Evolutionary conservation across 768 basidiomycete genomes (phyloP), one percentile per base, ranked within the genome.

Genomic region (Kwoniella pini): DNA sequence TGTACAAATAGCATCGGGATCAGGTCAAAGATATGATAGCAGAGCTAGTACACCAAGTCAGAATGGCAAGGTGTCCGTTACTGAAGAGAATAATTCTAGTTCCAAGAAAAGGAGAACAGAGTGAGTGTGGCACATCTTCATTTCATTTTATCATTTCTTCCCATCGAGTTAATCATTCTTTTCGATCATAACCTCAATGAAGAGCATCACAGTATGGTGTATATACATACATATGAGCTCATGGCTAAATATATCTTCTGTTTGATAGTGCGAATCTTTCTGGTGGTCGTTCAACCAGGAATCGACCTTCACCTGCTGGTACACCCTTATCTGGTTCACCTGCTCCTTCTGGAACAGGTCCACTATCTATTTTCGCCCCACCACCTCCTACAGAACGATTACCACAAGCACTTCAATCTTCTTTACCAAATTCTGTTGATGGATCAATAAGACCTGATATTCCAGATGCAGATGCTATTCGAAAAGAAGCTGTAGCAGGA

Each of bases 401-500:
- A 4, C 70, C 70, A 4, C 42, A 65, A 30, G 67, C 63, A 12
- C 45, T 68, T 2, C 64, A 63, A 46, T 27, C 51, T 19, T 56
- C 60, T 15, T 51, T 63, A 22, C 30, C 40, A n/a, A 26, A 6
- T 13, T 36, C 54, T 13, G 26, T 42, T 9, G 15, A 36, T 36
- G 33, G 33, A 36, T 36, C n/a, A 19, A 19, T 17, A 19, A 17
- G n/a, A 19, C 11, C 12, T 5, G 6, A 39, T 26, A 19, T 39
- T 27, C 19, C 27, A 13, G 70, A 68, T 38, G 67, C 65, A 2
- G 66, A 68, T 44, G 50, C 64, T 0, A 54, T 71, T 11, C 56
- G 67, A 54, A 57, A 68, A 21, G 69, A 68, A 27, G 70, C 65
- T 24, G 72, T 65, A 17, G 70, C 69, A 30, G 70, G 72, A 1